A percentile compares a stretch with the other conserved stretches of the same genome.
phyloP scores from a whole-genome alignment of 2,329 filamentous ascomycete species.

The Fusarium sp. region DNA sequence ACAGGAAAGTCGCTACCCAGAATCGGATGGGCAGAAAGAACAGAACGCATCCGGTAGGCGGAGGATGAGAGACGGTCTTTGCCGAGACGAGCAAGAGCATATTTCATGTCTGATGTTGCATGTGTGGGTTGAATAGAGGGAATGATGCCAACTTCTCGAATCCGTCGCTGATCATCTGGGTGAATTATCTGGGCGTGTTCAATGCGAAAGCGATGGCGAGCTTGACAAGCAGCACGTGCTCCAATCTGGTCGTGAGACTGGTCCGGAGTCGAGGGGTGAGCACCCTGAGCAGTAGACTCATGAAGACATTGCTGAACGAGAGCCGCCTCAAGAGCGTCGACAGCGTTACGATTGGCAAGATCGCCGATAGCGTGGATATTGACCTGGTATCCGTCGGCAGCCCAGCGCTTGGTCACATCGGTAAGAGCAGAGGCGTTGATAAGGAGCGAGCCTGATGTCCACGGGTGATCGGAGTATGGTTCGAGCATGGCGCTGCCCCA shows the following conservation, averaged over 20 bases:
- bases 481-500: conserved; percentile 79
- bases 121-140: conserved; percentile 78
- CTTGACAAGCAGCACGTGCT: conserved; percentile 60
- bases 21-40: conserved; percentile 63
- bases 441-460: conserved; percentile 70
- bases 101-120: conserved; percentile 76
- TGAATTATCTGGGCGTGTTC: conserved; percentile 78
- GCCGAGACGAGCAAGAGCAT: conserved; percentile 70
- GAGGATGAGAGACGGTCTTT: conserved; percentile 60
- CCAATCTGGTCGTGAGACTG: conserved; percentile 23
- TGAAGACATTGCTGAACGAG: conserved; percentile 63
- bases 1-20: conserved; percentile 78
- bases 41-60: conserved; percentile 73
- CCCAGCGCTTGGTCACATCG: conserved; percentile 65
- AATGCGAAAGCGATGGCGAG: conserved; percentile 69
- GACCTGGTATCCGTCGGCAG: conserved; percentile 69
- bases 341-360: conserved; percentile 70
- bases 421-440: conserved; percentile 70
- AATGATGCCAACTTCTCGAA: conserved; percentile 68
- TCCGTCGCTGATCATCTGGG: conserved; percentile 68
- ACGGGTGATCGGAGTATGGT: conserved; percentile 71
- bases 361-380: conserved; percentile 80
- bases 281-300: conserved; percentile 34
- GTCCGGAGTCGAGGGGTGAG: background rate
- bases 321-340: conserved; percentile 69